Conservation (phyloP, 805 yeast species). For the Cyberlindnera amylophila region DNA sequence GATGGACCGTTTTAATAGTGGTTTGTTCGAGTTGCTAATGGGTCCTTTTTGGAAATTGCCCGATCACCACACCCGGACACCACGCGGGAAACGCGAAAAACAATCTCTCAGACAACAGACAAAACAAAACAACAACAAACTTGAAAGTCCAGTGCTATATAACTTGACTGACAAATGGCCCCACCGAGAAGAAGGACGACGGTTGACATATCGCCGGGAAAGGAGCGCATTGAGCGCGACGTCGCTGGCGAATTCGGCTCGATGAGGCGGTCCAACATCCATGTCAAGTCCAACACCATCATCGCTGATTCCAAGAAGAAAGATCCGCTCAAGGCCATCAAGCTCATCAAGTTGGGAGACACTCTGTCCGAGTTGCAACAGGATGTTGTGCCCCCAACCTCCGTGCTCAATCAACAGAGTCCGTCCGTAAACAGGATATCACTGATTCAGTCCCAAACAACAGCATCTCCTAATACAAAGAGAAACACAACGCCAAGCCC, state of each 20-base stretch:
- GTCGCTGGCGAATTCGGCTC: conserved; percentile 22
- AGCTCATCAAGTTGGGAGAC: not conserved
- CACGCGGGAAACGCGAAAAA: not conserved
- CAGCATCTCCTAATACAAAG: too few species aligned
- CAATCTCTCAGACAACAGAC: not conserved
- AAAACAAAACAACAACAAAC: not conserved
- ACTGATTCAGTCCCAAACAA: not conserved
- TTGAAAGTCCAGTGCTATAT: too few species aligned
- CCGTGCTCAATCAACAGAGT: not conserved
- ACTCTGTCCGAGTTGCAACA: not conserved
- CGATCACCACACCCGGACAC: not conserved
- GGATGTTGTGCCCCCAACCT: not conserved
- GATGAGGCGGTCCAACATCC: conserved; percentile 19
- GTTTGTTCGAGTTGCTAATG: too few species aligned
- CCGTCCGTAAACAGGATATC: not conserved
- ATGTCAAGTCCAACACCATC: conserved; percentile 6
- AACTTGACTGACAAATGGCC: too few species aligned
- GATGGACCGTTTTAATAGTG: not conserved
- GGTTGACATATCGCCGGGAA: too few species aligned
- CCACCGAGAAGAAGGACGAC: not conserved
- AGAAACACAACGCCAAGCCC: not conserved
- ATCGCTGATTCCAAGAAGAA: conserved; percentile 8
- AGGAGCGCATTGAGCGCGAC: conserved; percentile 14
- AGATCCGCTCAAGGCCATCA: conserved; percentile 7
- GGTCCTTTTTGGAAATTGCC: too few species aligned